These are phyloP conservation scores for barrel medic (Medicago truncatula) DNA, from an alignment of 306 rosid species.

Conservation along the genomic window MtrunA17r5.0-ANR NC_053048.1:48781501-48782000, in stretches of 20 bases:
- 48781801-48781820: conserved; percentile 1
- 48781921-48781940: conserved; percentile 2
- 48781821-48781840: neutral
- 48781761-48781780: conserved; percentile 12
- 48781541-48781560: conserved; percentile 54
- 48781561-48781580: conserved; percentile 49
- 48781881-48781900: conserved; percentile 10
- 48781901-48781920: neutral
- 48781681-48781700: neutral
- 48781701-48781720: conserved; percentile 4
- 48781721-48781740: conserved; percentile 18
- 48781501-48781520: too few relatives aligned
- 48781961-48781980: neutral
- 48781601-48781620: conserved; percentile 37
- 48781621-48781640: conserved; percentile 21
- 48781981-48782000: too few relatives aligned
- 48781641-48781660: neutral
- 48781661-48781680: conserved; percentile 1
- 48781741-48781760: conserved; percentile 11
- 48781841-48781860: conserved; percentile 15
- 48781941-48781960: neutral
- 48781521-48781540: conserved; percentile 14
- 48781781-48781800: conserved; percentile 2
- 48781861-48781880: conserved; percentile 20
- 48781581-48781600: conserved; percentile 36